A percentile compares a stretch with the other conserved stretches of the same genome.
Conservation (phyloP, 345 rosid species). For the Stellera chamaejasme region DNA sequence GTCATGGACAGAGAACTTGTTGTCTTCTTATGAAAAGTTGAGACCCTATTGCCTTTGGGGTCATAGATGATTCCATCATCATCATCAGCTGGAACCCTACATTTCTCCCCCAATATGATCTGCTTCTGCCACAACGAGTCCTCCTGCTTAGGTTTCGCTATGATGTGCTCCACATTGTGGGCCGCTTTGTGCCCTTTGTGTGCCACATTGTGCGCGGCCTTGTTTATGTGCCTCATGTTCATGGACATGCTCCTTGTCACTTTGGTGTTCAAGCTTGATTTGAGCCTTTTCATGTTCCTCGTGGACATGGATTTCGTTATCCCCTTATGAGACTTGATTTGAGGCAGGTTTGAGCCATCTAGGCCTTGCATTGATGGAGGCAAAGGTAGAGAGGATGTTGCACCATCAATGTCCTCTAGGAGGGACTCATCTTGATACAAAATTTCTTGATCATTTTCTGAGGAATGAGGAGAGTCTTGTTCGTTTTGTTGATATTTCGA, state of each 20-base stretch:
- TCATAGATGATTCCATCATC: slow-evolving; percentile 27
- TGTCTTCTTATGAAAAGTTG: slow-evolving; percentile 34
- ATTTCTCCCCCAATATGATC: slow-evolving; percentile 69
- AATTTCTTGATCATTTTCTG: too few relatives aligned
- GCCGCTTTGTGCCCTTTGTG: slow-evolving; percentile 14
- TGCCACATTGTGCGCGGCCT: neutral
- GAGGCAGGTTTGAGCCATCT: slow-evolving; percentile 3
- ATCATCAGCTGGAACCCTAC: slow-evolving; percentile 38
- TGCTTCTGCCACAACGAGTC: slow-evolving; percentile 50
- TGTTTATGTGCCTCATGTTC: slow-evolving; percentile 5
- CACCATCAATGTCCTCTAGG: neutral
- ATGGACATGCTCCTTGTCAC: slow-evolving; percentile 29
- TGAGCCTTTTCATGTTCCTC: slow-evolving; percentile 1
- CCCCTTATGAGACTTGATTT: slow-evolving; percentile 15
- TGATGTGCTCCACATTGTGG: neutral
- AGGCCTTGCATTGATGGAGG: slow-evolving; percentile 37
- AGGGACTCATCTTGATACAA: too few relatives aligned
- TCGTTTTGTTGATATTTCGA: too few relatives aligned
- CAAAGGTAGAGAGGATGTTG: slow-evolving; percentile 22
- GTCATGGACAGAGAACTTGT: slow-evolving; percentile 23
- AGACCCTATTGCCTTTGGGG: slow-evolving; percentile 31
- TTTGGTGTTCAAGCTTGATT: slow-evolving; percentile 22
- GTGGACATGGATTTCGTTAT: slow-evolving; percentile 15
- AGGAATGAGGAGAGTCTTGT: neutral
- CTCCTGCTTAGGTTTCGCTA: slow-evolving; percentile 31